Evolutionary conservation across 768 basidiomycete genomes (phyloP), one percentile per base, ranked within the genome.

Genomic region (Dacryopinax primogenitus): DNA sequence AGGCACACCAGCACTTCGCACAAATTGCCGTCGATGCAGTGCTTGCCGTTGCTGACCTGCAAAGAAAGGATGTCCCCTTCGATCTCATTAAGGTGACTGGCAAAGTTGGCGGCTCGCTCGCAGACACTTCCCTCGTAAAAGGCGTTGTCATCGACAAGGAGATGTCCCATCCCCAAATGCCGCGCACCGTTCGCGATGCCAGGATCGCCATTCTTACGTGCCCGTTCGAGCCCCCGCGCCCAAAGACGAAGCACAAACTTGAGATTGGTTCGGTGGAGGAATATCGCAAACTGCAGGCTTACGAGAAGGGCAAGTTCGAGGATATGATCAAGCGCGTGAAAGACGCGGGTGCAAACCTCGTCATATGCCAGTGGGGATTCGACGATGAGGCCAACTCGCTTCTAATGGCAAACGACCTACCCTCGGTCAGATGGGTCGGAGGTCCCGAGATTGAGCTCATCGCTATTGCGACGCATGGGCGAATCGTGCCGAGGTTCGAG

Each of bases 291-390:
- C 81, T 99, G 68, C 83, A 91, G 67, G 87, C 86, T 65, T 99
- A 99, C 71, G 96, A 99, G 78, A 89, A 89, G 78, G 86, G 90
- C 74, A 99, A 96, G 78, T 99, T 99, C 71, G 80, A 83, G 68
- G 88, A 92, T 73, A 99, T 99, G 96, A 97, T 99, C 76, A 87
- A 88, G 76, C 79, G 84, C 74, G 94, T 98, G 66, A 95, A 97
- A 75, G 87, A 95, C 71, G 89, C 94, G 16, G 96, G 96, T 36
- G 95, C 96, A 15, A 99, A 99, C 76, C 77, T 99, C 66, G 96
- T 99, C 69, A 97, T 99, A 71, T 99, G 96, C 76, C 96, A 99
- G 74, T 99, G 96, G 96, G 96, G 96, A 67, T 99, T 99, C 73
- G 96, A 99, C 73, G 96, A 99, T 72, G 96, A 99, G 77, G 96